These are phyloP conservation scores for Gamsiella multidivaricata DNA, from an alignment of 192 early-diverging fungal genomes.

Conservation along the genomic window DNA sequence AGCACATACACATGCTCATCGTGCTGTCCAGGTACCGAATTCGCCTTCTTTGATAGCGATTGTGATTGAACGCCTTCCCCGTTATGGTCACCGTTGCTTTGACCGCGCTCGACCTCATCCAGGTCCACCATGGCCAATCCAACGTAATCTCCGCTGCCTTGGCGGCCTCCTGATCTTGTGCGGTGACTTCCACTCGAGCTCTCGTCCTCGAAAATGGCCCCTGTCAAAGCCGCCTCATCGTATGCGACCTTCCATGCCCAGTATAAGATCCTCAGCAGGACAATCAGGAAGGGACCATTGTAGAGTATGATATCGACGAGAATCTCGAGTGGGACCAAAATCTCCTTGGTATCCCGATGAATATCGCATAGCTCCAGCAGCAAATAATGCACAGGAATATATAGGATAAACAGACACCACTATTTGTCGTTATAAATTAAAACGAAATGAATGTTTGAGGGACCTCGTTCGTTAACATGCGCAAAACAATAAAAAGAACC, in stretches of 20 bases:
- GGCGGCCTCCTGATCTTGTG: constrained; percentile 4
- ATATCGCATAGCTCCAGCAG: constrained; percentile 38
- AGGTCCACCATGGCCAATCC: constrained; percentile 48
- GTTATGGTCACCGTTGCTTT: not conserved
- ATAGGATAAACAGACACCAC: constrained; percentile 46
- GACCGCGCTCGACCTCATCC: constrained; percentile 33
- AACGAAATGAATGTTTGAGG: too few species aligned
- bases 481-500: too few species aligned
- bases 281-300: constrained; percentile 40
- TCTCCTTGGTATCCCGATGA: constrained; percentile 40
- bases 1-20: constrained; percentile 21
- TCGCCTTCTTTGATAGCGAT: not conserved
- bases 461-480: too few species aligned
- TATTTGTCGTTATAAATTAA: too few species aligned
- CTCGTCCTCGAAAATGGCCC: constrained; percentile 43
- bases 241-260: constrained; percentile 50
- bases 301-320: constrained; percentile 39
- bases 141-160: constrained; percentile 29
- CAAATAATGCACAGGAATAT: constrained; percentile 47
- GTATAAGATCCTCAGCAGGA: constrained; percentile 31
- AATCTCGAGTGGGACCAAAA: constrained; percentile 46
- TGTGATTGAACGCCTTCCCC: too few species aligned
- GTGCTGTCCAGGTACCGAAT: not conserved
- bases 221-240: constrained; percentile 45
- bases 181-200: constrained; percentile 10